Percentiles rank a stretch among this genome's conserved stretches.
phyloP scores from a whole-genome alignment of 345 rosid genomes.

The Trapa bicornis region DNA sequence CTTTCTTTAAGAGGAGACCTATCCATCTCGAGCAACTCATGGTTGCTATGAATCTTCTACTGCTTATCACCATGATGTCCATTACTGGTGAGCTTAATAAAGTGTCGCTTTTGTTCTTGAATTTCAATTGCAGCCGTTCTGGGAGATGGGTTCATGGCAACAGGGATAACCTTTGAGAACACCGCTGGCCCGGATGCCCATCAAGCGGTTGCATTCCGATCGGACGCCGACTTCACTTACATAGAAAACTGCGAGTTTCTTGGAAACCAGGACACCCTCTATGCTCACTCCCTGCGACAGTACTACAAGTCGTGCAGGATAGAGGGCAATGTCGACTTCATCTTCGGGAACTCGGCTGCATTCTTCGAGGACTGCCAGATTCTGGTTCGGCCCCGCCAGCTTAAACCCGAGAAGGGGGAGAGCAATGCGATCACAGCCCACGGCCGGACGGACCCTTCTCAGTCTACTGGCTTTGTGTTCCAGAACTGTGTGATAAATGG shows the following conservation, averaged over 20 bases:
- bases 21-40: too few species aligned
- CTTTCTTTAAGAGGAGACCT: too few species aligned
- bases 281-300: slow-evolving; percentile 37
- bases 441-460: slow-evolving; percentile 32
- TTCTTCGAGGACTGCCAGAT: slow-evolving; percentile 27
- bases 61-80: too few species aligned
- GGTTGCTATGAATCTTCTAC: too few species aligned
- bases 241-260: slow-evolving; percentile 31
- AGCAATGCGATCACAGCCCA: slow-evolving; percentile 29
- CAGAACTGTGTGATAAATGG: slow-evolving; percentile 29
- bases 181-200: slow-evolving; percentile 32
- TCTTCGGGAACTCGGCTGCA: slow-evolving; percentile 36
- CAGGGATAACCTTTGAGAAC: too few species aligned
- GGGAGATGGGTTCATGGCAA: too few species aligned
- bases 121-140: too few species aligned
- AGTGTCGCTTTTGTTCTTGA: neutral
- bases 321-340: slow-evolving; percentile 39
- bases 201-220: slow-evolving; percentile 37
- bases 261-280: slow-evolving; percentile 35
- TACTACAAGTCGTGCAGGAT: slow-evolving; percentile 35
- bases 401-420: slow-evolving; percentile 29
- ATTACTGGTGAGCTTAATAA: neutral
- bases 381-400: slow-evolving; percentile 26
- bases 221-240: slow-evolving; percentile 23
- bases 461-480: slow-evolving; percentile 34